Percentiles rank a stretch among this genome's conserved stretches.
Evolutionary conservation across 1,139 yeast species (phyloP).

Genomic region (Wickerhamiella infanticola): DNA sequence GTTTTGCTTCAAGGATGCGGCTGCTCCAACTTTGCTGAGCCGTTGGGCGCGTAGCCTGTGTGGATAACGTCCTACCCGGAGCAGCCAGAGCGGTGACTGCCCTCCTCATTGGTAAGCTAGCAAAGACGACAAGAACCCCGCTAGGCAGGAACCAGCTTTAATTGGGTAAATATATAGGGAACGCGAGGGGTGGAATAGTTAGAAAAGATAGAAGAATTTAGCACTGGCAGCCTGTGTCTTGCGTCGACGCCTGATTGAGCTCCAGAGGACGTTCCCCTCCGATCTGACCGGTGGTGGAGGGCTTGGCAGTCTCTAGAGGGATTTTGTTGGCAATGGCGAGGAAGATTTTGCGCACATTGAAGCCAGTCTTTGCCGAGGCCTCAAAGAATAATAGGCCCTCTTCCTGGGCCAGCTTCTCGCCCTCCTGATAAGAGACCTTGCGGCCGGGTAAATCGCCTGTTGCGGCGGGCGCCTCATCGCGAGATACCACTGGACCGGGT

Average conservation of each 20-base stretch:
- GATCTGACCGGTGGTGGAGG: constrained; percentile 13
- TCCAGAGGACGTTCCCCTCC: constrained; percentile 14
- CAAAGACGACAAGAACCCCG: too few relatives aligned
- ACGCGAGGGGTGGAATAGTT: too few relatives aligned
- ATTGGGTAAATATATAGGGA: too few relatives aligned
- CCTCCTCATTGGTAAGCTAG: too few relatives aligned
- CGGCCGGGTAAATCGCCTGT: constrained; percentile 31
- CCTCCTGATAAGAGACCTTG: constrained; percentile 81
- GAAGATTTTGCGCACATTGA: constrained; percentile 83
- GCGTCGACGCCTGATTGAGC: constrained; percentile 8
- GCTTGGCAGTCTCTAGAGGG: constrained; percentile 32
- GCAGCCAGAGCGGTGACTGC: too few relatives aligned
- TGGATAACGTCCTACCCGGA: too few relatives aligned
- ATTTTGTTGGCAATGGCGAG: constrained; percentile 78
- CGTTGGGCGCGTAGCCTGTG: too few relatives aligned
- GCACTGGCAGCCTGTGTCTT: constrained; percentile 15
- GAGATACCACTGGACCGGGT: constrained; percentile 15
- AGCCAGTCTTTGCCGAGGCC: constrained; percentile 88
- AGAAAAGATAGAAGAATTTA: background rate
- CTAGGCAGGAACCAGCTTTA: too few relatives aligned
- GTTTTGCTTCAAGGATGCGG: too few relatives aligned
- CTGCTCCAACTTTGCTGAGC: too few relatives aligned
- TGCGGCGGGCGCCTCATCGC: constrained; percentile 20
- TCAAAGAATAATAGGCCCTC: constrained; percentile 84
- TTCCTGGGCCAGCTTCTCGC: constrained; percentile 62